These are phyloP conservation scores for Calocera viscosa DNA, from an alignment of 768 basidiomycete species.

Conservation along the genomic window DNA sequence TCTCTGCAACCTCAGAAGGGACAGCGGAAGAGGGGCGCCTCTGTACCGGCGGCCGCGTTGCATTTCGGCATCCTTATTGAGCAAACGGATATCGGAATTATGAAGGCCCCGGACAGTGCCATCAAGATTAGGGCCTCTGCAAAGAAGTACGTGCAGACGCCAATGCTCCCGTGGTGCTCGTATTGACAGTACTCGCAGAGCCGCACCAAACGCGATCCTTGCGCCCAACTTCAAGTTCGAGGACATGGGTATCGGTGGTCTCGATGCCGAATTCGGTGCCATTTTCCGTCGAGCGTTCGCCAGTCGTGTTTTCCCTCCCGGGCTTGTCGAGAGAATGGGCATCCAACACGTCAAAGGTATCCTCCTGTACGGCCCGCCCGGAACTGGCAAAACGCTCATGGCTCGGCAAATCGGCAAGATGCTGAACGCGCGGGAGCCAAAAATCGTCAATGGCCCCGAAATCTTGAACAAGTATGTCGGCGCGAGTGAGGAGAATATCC, in stretches of 20 bases:
- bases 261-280: conserved; percentile 86
- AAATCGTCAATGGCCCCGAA: conserved; percentile 97
- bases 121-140: conserved; percentile 89
- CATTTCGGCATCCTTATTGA: conserved; percentile 70
- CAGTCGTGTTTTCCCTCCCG: conserved; percentile 95
- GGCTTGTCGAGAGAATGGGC: conserved; percentile 90
- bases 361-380: conserved; percentile 88
- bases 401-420: conserved; percentile 98
- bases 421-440: conserved; percentile 95
- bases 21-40: conserved; percentile 19
- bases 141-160: conserved; percentile 52
- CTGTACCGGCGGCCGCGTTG: not conserved
- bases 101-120: conserved; percentile 65
- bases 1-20: conserved; percentile 42
- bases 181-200: conserved; percentile 33
- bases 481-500: conserved; percentile 92
- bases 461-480: conserved; percentile 96
- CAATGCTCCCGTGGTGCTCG: not conserved
- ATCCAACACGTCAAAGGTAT: conserved; percentile 98
- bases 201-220: conserved; percentile 86
- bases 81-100: conserved; percentile 79
- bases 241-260: conserved; percentile 98
- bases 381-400: conserved; percentile 96
- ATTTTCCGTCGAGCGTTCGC: conserved; percentile 99
- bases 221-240: conserved; percentile 98